Evolutionary conservation across 148 eudicot genomes (phyloP).

Genomic region (Cornus florida): DNA sequence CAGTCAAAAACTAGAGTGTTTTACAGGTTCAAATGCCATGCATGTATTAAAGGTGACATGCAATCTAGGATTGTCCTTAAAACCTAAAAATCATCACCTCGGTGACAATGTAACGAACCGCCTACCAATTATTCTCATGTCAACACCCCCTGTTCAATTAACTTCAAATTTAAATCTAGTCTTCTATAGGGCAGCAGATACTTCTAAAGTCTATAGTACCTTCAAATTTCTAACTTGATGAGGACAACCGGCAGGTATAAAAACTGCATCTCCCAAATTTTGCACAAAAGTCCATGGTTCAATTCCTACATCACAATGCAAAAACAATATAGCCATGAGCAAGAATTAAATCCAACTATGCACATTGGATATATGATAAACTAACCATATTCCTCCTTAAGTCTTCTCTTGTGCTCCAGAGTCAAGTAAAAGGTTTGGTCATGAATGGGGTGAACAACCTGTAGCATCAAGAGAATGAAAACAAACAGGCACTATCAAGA

Average conservation of each 20-base stretch:
- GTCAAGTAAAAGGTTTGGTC: constrained; percentile 53
- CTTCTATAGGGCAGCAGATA: background rate
- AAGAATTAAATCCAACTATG: background rate
- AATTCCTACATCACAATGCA: constrained; percentile 31
- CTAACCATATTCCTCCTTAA: constrained; percentile 51
- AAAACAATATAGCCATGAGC: background rate
- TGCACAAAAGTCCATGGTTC: constrained; percentile 71
- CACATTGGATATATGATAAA: background rate
- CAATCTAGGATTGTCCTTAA: background rate
- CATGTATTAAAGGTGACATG: background rate
- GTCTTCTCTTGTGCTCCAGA: constrained; percentile 34
- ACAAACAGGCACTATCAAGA: background rate
- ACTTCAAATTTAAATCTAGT: background rate
- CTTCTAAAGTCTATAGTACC: constrained; percentile 26
- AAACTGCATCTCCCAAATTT: constrained; percentile 60
- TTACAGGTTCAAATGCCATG: background rate
- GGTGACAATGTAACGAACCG: background rate
- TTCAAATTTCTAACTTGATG: constrained; percentile 66
- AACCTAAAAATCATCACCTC: background rate
- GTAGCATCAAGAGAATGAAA: constrained; percentile 3
- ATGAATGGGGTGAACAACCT: constrained; percentile 53
- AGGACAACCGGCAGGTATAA: constrained; percentile 65
- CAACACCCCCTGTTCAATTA: background rate
- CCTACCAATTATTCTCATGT: background rate
- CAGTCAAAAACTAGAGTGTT: background rate